Base-by-base conservation (phyloP, 1,284 basidiomycete genomes). In the Malassezia restricta region DNA sequence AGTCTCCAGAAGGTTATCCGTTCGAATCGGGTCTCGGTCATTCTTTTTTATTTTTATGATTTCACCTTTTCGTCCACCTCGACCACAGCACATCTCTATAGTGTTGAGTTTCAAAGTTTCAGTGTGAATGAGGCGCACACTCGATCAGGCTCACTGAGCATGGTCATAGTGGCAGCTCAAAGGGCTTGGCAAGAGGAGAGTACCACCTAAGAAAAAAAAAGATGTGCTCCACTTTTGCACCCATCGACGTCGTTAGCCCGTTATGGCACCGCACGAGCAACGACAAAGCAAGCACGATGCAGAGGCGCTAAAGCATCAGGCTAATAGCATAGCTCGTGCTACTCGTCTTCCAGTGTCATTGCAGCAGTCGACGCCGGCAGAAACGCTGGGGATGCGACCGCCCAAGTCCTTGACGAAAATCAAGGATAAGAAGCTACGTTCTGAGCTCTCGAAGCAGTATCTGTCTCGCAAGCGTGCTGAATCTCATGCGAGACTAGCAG, bases 391-490 rank as follows among this genome's bases (percentile, higher is more conserved):
- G 39, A 62, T 59, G 28, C 60, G 60, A 11, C 61, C 64, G 27
- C 70, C 70, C 46, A 67, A 65, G 40, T 56, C 62, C 3, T 47
- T 68, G 41, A 47, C 59, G 17, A 52, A 50, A 29, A 56, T 70
- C 47, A 58, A 59, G 39, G 69, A 73, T 60, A 71, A 73, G 53
- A 71, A 71, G 54, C 58, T 73, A 29, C 63, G 68, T 12, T 61
- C 67, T 31, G 62, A 68, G 33, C 57, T 73, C n/a, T 49, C 59
- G 17, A 51, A 62, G 27, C 62, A 65, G 42, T 64, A 64, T 43
- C 48, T 73, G 14, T 62, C 61, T 8, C 54, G 50, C 15, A 62
- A 61, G 38, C 59, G 70, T 30, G 70, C 70, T 0, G 59, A 61
- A n/a, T 57, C 63, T 40, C 61, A 68, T 43, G 65, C 64, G 1